Conservation (phyloP, 225 moss, liverwort and hornwort genomes). For the Antitrichia curtipendula region DNA sequence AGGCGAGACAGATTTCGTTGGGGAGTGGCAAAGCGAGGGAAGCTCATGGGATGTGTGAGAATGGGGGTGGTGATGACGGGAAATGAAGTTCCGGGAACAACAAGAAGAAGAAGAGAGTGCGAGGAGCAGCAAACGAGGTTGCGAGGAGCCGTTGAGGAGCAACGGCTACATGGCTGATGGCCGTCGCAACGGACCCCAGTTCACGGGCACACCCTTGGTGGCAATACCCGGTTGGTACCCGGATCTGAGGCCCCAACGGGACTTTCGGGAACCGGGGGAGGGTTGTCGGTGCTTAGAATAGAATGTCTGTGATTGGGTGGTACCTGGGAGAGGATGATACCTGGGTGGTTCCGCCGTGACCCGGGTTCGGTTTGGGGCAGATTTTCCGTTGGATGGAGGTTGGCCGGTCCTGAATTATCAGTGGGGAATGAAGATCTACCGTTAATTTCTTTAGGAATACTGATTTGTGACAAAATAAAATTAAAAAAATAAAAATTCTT, state of each 20-base stretch:
- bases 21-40: neutral
- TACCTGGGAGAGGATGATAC: neutral
- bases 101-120: neutral
- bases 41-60: neutral
- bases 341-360: neutral
- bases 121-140: neutral
- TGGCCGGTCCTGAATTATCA: neutral
- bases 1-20: neutral
- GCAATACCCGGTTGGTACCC: neutral
- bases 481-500: no score
- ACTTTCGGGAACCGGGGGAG: neutral
- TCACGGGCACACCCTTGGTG: neutral
- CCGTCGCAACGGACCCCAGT: slow-evolving; percentile 11
- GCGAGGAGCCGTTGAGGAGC: slow-evolving; percentile 24
- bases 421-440: neutral
- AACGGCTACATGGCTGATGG: slow-evolving; percentile 22
- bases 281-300: neutral
- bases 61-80: neutral
- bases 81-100: neutral
- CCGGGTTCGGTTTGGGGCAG: neutral
- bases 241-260: neutral
- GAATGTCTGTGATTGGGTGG: neutral
- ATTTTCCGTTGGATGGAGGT: neutral
- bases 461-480: neutral
- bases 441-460: neutral